These are phyloP conservation scores for Diospyros lotus DNA, from an alignment of 148 eudicot species.

Conservation along the genomic window DNA sequence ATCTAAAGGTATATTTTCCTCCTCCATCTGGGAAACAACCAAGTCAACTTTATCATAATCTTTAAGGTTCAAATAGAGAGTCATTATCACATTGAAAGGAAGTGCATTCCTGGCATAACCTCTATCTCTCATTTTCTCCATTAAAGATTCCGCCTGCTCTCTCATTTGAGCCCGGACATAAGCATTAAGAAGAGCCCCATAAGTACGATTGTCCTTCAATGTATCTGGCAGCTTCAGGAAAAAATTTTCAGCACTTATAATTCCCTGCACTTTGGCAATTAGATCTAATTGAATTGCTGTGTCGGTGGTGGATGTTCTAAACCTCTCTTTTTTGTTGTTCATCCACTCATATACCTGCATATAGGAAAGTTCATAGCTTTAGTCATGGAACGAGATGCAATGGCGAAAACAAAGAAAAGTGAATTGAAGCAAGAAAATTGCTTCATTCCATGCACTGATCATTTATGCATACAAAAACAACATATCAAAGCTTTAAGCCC, in stretches of 20 bases:
- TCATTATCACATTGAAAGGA: slow-evolving; percentile 87
- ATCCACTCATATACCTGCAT: slow-evolving; percentile 88
- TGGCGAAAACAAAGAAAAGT: neutral
- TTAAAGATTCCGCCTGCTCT: slow-evolving; percentile 65
- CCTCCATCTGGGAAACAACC: slow-evolving; percentile 63
- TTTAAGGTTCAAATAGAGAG: slow-evolving; percentile 66
- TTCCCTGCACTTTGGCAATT: slow-evolving; percentile 71
- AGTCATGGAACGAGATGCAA: neutral
- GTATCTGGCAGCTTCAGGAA: slow-evolving; percentile 52
- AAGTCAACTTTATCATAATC: slow-evolving; percentile 56
- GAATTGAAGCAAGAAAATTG: neutral
- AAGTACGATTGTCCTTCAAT: slow-evolving; percentile 61
- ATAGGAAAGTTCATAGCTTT: neutral
- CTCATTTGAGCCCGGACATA: slow-evolving; percentile 56
- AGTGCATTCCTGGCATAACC: slow-evolving; percentile 49
- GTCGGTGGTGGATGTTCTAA: slow-evolving; percentile 59
- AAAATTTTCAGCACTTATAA: slow-evolving; percentile 73
- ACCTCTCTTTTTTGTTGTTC: slow-evolving; percentile 60
- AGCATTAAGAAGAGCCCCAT: slow-evolving; percentile 81
- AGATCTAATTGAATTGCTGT: slow-evolving; percentile 83
- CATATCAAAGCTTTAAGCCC: no score
- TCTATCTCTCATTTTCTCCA: slow-evolving; percentile 54
- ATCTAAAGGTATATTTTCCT: slow-evolving; percentile 50
- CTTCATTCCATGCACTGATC: neutral
- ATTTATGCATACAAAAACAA: no score